A percentile compares a stretch with the other conserved stretches of the same genome.
Conservation (phyloP, 1,284 basidiomycete genomes). For the Microbotryum intermedium region DNA sequence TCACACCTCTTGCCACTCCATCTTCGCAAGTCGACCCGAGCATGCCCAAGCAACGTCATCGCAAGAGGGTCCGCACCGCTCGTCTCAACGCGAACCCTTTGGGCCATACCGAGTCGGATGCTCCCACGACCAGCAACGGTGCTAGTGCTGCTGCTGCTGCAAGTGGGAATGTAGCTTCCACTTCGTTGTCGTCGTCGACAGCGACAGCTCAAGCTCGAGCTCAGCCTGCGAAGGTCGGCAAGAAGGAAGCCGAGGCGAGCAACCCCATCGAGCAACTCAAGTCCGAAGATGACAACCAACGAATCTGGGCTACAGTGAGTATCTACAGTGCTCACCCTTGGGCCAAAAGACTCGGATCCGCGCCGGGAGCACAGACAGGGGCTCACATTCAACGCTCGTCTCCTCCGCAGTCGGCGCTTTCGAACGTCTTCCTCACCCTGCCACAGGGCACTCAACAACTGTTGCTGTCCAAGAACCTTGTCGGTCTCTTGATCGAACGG, state of each 20-base stretch:
- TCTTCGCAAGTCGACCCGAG: too few relatives aligned
- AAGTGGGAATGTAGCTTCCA: neutral
- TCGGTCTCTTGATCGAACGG: conserved; percentile 72
- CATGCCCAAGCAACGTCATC: conserved; percentile 7
- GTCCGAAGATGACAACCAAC: conserved; percentile 7
- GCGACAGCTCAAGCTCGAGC: neutral
- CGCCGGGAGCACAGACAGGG: neutral
- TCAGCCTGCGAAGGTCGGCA: conserved; percentile 10
- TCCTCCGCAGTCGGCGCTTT: conserved; percentile 14
- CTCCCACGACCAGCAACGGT: conserved; percentile 2
- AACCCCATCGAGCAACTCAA: conserved; percentile 24
- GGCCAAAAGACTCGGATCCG: neutral
- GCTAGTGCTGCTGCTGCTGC: neutral
- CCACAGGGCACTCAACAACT: conserved; percentile 56
- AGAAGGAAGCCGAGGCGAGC: conserved; percentile 23
- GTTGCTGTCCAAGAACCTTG: conserved; percentile 80
- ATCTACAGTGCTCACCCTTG: too few relatives aligned
- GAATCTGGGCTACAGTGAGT: conserved; percentile 20
- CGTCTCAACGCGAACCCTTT: conserved; percentile 7
- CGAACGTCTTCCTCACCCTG: conserved; percentile 16
- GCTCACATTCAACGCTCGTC: neutral
- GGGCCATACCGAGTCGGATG: neutral
- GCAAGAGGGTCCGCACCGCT: conserved; percentile 24
- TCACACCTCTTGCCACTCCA: too few relatives aligned
- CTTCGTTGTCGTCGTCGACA: neutral